A percentile compares a stretch with the other conserved stretches of the same genome.
Evolutionary conservation across 306 rosid genomes (phyloP).

Genomic region (Alnus glutinosa): DNA sequence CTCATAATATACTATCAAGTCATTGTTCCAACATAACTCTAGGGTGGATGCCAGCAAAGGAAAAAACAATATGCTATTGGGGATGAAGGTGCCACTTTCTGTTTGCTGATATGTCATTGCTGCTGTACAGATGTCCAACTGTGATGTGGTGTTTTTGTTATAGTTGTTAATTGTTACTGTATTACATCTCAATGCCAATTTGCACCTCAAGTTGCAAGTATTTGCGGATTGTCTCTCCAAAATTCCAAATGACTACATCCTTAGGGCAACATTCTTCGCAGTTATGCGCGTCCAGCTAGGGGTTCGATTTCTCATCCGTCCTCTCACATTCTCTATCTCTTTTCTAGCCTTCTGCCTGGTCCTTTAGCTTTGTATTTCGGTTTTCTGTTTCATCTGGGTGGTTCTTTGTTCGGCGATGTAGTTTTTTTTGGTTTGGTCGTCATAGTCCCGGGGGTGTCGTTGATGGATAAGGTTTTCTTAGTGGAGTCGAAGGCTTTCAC

Average conservation of each 20-base stretch:
- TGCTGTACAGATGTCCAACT: background rate
- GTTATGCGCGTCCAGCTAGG: too few species aligned
- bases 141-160: background rate
- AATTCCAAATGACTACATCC: background rate
- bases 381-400: too few species aligned
- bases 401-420: too few species aligned
- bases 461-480: too few species aligned
- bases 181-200: background rate
- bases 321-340: too few species aligned
- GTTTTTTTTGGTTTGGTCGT: too few species aligned
- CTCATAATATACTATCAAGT: background rate
- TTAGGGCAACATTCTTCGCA: background rate
- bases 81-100: constrained; percentile 2
- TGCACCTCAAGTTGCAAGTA: background rate
- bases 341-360: too few species aligned
- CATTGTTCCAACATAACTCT: background rate
- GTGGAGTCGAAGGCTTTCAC: too few species aligned
- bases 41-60: background rate
- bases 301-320: too few species aligned
- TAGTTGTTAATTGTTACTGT: background rate
- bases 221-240: background rate
- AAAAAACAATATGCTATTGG: background rate
- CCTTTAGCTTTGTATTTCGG: too few species aligned
- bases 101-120: background rate
- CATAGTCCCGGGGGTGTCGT: too few species aligned